Evolutionary conservation across 2,329 filamentous ascomycete genomes (phyloP).

Genomic region (Endocalyx cinctus): DNA sequence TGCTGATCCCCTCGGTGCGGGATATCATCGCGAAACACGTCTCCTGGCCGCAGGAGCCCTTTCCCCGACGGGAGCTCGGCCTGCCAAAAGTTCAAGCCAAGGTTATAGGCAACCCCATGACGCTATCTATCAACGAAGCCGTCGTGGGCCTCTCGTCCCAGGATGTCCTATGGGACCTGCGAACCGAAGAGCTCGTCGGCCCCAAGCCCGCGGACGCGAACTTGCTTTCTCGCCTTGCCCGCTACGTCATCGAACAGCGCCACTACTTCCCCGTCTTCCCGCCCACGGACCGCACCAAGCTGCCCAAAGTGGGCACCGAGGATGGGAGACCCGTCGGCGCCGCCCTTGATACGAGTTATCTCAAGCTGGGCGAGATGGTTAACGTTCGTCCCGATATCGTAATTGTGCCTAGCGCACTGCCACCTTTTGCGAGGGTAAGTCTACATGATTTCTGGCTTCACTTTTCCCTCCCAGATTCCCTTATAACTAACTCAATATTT

Average conservation of each 20-base stretch:
- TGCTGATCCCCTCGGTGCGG: constrained; percentile 78
- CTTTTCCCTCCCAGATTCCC: not conserved
- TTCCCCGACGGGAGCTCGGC: constrained; percentile 67
- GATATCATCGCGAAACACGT: constrained; percentile 62
- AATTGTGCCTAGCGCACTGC: constrained; percentile 75
- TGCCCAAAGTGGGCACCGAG: constrained; percentile 60
- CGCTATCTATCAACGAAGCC: constrained; percentile 81
- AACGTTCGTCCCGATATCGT: constrained; percentile 81
- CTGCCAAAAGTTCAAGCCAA: constrained; percentile 67
- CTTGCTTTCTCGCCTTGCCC: constrained; percentile 65
- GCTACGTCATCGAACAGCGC: constrained; percentile 80
- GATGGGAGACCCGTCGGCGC: constrained; percentile 64
- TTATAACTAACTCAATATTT: constrained; percentile 9
- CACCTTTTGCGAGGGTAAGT: constrained; percentile 81
- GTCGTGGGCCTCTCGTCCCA: constrained; percentile 77
- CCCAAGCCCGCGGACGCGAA: constrained; percentile 53
- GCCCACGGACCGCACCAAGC: constrained; percentile 61
- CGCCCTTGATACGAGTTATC: constrained; percentile 75
- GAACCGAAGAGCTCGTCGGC: constrained; percentile 65
- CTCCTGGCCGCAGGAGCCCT: constrained; percentile 56
- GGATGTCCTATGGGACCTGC: constrained; percentile 78
- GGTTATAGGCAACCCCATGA: constrained; percentile 87
- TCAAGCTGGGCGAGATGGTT: constrained; percentile 88
- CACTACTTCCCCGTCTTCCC: constrained; percentile 91
- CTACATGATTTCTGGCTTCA: constrained; percentile 1